These are phyloP conservation scores for Protea cynaroides DNA, from an alignment of 164 flowering plant genomes.

Conservation along the genomic window DNA sequence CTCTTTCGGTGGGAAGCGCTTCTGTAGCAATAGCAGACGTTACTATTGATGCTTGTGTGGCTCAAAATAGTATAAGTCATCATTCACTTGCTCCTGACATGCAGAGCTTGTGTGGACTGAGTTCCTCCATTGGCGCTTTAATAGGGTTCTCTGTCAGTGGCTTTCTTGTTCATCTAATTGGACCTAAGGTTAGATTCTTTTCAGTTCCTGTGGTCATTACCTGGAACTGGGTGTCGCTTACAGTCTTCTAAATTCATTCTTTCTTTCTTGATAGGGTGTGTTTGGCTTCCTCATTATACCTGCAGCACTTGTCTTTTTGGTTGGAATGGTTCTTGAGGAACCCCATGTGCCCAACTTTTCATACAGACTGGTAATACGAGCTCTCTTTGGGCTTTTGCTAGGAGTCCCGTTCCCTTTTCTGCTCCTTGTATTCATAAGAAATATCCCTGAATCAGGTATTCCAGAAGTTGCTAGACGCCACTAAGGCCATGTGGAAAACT, in stretches of 20 bases:
- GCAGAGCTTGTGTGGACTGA: slow-evolving; percentile 85
- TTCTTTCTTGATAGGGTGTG: slow-evolving; percentile 54
- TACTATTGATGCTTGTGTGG: slow-evolving; percentile 94
- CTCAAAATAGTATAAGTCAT: slow-evolving; percentile 66
- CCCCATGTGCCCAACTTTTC: slow-evolving; percentile 42
- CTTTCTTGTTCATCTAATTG: slow-evolving; percentile 70
- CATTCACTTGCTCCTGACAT: slow-evolving; percentile 84
- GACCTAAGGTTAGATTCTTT: slow-evolving; percentile 60
- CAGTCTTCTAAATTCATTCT: background rate
- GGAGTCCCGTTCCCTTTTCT: background rate
- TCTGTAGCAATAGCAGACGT: slow-evolving; percentile 96
- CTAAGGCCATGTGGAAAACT: slow-evolving; percentile 76
- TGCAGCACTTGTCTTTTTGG: slow-evolving; percentile 48
- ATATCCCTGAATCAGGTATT: slow-evolving; percentile 39
- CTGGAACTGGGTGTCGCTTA: background rate
- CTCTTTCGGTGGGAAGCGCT: slow-evolving; percentile 73
- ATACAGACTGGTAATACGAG: slow-evolving; percentile 50
- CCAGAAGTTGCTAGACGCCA: slow-evolving; percentile 60
- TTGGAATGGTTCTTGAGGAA: slow-evolving; percentile 64
- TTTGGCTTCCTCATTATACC: slow-evolving; percentile 73
- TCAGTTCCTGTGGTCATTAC: slow-evolving; percentile 1
- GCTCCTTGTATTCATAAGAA: background rate
- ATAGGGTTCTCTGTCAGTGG: slow-evolving; percentile 84
- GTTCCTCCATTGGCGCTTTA: slow-evolving; percentile 69
- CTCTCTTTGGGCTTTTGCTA: background rate